Evolutionary conservation across 2,329 filamentous ascomycete species (phyloP).

Genomic region (Lasiodiplodia gonubiensis): DNA sequence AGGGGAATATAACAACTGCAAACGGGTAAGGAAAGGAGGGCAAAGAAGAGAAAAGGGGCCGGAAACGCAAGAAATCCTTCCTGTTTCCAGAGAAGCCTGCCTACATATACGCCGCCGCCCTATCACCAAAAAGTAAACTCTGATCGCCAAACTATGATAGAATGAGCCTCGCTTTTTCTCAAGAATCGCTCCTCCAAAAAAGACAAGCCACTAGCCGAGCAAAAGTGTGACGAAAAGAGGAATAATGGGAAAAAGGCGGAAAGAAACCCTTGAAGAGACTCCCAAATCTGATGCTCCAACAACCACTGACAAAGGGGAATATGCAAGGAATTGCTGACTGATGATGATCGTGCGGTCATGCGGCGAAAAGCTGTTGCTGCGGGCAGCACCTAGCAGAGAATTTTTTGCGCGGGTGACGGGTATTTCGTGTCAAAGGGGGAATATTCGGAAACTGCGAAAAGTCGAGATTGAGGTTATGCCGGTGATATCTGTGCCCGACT

Average conservation of each 20-base stretch:
- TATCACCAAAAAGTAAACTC: neutral
- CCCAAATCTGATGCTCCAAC: conserved; percentile 17
- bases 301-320: conserved; percentile 26
- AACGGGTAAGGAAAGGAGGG: neutral
- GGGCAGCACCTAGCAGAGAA: conserved; percentile 4
- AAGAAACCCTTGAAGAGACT: conserved; percentile 8
- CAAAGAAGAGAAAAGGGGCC: neutral
- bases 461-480: neutral
- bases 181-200: conserved; percentile 18
- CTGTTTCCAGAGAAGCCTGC: conserved; percentile 24
- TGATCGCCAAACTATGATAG: conserved; percentile 14
- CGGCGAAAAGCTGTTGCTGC: neutral
- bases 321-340: conserved; percentile 26
- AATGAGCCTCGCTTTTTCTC: conserved; percentile 24
- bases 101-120: conserved; percentile 17
- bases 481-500: neutral
- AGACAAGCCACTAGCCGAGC: conserved; percentile 7
- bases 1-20: neutral
- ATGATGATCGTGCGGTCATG: conserved; percentile 27
- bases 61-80: conserved; percentile 11
- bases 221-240: conserved; percentile 3
- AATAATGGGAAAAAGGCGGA: neutral
- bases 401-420: conserved; percentile 20
- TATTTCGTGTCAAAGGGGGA: conserved; percentile 20
- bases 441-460: conserved; percentile 7